phyloP scores from a whole-genome alignment of 192 early-diverging fungal genomes.

The Linnemannia hyalina region DNA sequence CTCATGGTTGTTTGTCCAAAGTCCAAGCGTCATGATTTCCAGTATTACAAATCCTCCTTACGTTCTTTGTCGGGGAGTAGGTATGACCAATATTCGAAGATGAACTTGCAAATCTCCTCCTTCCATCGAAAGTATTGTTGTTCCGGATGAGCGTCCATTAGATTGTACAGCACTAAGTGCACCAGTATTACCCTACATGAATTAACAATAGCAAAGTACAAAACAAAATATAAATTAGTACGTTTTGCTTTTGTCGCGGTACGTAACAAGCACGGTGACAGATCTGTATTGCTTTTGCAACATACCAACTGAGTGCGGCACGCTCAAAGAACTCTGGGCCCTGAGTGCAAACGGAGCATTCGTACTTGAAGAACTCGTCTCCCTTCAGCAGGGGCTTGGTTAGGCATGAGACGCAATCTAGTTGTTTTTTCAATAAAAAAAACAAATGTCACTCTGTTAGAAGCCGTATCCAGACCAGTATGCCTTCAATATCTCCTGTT shows the following conservation, averaged over 20 bases:
- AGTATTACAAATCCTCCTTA: conserved; percentile 43
- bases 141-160: conserved; percentile 71
- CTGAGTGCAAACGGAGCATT: conserved; percentile 79
- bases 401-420: conserved; percentile 75
- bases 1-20: neutral
- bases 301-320: conserved; percentile 76
- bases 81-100: conserved; percentile 82
- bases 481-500: neutral
- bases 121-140: conserved; percentile 84
- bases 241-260: too few species aligned
- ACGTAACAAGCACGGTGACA: too few species aligned
- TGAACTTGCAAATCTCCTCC: conserved; percentile 84
- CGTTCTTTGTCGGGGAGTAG: conserved; percentile 77
- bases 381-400: conserved; percentile 72
- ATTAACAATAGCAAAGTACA: neutral
- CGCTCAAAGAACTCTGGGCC: conserved; percentile 75
- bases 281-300: neutral
- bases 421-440: neutral
- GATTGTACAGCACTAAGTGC: conserved; percentile 80
- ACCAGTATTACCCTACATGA: conserved; percentile 65
- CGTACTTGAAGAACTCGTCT: conserved; percentile 82
- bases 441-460: neutral
- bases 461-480: neutral
- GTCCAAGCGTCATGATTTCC: neutral
- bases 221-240: neutral